phyloP scores from a whole-genome alignment of 805 yeast genomes.

The Starmerella floricola region DNA sequence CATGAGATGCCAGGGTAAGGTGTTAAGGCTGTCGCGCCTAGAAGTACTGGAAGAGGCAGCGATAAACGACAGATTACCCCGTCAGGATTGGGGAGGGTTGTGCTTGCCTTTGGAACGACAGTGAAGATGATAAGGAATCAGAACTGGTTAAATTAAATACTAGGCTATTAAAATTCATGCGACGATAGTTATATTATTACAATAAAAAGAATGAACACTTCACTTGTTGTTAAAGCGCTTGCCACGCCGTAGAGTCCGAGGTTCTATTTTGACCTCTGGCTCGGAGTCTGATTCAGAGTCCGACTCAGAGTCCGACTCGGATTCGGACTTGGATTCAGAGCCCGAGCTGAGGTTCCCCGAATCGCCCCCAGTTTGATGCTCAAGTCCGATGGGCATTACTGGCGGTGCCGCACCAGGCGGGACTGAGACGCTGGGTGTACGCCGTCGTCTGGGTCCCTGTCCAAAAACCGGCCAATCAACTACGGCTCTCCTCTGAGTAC shows the following conservation, averaged over 20 bases:
- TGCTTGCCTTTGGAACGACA: no score
- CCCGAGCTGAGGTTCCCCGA: neutral
- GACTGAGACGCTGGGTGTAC: neutral
- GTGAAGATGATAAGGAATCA: no score
- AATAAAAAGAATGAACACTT: neutral
- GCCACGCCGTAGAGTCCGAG: no score
- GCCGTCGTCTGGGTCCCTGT: neutral
- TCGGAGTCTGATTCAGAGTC: no score
- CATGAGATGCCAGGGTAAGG: constrained; percentile 1
- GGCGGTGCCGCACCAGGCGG: constrained; percentile 11
- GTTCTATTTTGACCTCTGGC: no score
- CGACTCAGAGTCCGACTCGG: neutral
- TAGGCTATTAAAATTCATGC: neutral
- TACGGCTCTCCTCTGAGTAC: neutral
- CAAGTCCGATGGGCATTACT: constrained; percentile 5
- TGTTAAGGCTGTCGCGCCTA: neutral
- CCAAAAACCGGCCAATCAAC: no score
- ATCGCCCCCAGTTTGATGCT: neutral
- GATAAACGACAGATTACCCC: no score
- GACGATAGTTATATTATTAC: no score
- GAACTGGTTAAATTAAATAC: no score
- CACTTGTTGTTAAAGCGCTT: no score
- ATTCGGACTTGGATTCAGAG: neutral
- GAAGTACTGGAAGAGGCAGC: neutral
- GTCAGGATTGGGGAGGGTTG: no score